These are phyloP conservation scores for Labyrinthula sp. DNA, from an alignment of 352 stramenopile species.

Conservation along the genomic window DNA sequence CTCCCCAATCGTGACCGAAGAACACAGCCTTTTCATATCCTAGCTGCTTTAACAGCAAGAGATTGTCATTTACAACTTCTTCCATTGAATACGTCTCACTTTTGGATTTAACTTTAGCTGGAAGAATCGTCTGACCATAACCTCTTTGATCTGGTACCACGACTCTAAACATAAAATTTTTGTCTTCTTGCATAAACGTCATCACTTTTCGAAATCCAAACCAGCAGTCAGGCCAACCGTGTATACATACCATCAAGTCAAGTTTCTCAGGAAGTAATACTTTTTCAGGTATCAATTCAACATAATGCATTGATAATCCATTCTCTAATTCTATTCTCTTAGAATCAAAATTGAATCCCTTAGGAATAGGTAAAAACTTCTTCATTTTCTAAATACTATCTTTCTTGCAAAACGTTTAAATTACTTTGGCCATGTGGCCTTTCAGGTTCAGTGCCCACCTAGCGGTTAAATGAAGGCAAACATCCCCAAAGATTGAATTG, in stretches of 20 bases:
- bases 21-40: conserved; percentile 46
- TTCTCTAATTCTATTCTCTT: no score
- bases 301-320: no score
- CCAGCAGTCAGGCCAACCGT: conserved; percentile 10
- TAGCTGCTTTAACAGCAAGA: conserved; percentile 41
- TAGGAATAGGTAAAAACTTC: no score
- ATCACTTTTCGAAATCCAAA: conserved; percentile 22
- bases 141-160: conserved; percentile 4
- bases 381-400: no score
- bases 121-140: conserved; percentile 1
- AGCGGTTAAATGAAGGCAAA: no score
- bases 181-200: not conserved
- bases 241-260: not conserved
- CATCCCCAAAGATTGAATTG: no score
- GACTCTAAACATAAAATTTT: conserved; percentile 15
- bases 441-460: no score
- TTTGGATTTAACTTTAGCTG: conserved; percentile 28
- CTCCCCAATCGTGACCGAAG: conserved; percentile 50
- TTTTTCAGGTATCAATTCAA: no score
- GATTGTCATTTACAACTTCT: conserved; percentile 42
- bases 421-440: no score
- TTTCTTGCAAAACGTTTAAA: no score
- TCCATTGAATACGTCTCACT: conserved; percentile 41
- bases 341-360: no score
- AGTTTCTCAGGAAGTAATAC: conserved; percentile 32